Evolutionary conservation across 2,329 filamentous ascomycete species (phyloP).

Genomic region (Scytalidium sp.): DNA sequence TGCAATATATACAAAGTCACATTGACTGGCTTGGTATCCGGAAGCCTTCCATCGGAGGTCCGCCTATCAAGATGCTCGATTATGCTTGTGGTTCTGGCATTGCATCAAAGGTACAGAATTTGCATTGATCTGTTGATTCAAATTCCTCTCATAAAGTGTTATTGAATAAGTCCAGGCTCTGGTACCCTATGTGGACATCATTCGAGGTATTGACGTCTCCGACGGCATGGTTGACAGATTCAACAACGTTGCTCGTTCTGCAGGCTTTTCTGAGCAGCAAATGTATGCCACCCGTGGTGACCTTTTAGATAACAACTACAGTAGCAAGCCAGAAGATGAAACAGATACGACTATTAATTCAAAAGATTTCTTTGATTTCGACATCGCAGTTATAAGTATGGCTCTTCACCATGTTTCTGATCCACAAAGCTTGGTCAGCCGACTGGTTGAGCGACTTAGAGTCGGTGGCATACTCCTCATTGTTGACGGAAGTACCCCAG

Average conservation of each 20-base stretch:
- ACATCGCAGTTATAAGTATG: conserved; percentile 31
- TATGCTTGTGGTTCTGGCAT: conserved; percentile 17
- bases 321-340: neutral
- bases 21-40: conserved; percentile 3
- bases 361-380: conserved; percentile 21
- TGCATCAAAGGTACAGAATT: conserved; percentile 14
- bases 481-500: too few relatives aligned
- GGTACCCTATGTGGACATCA: conserved; percentile 23
- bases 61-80: conserved; percentile 11
- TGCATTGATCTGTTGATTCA: too few relatives aligned
- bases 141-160: neutral
- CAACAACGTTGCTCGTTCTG: conserved; percentile 14
- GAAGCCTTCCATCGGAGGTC: too few relatives aligned
- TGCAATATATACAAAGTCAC: neutral
- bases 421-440: conserved; percentile 21
- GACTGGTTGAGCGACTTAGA: conserved; percentile 25
- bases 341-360: neutral
- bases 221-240: conserved; percentile 29
- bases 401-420: conserved; percentile 34
- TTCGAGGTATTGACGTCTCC: conserved; percentile 34
- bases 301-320: too few relatives aligned
- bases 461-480: conserved; percentile 30
- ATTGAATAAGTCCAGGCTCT: conserved; percentile 24
- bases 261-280: conserved; percentile 9
- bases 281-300: conserved; percentile 31